phyloP scores from a whole-genome alignment of 176 grass and related monocot species.

The Saccharum spontaneum region DNA sequence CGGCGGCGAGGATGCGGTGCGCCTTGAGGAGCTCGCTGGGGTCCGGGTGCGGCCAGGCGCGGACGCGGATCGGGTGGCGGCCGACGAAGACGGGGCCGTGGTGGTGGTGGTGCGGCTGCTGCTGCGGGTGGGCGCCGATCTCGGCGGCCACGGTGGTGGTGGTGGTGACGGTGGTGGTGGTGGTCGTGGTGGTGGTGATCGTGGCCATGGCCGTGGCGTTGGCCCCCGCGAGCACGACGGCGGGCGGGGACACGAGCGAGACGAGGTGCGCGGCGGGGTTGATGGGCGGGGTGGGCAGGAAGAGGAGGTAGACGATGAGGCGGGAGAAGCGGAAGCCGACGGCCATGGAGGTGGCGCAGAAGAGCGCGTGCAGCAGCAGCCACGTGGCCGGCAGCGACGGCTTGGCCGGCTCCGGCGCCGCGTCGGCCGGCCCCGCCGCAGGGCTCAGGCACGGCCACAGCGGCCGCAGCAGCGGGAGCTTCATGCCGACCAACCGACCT shows the following conservation, averaged over 20 bases:
- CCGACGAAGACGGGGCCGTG: conserved; percentile 71
- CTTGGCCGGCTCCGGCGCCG: conserved; percentile 18
- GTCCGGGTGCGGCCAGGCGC: conserved; percentile 71
- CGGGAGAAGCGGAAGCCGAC: conserved; percentile 95
- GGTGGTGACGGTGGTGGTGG: not conserved
- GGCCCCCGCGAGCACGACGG: conserved; percentile 34
- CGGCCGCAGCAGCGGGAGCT: conserved; percentile 44
- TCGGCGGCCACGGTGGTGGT: conserved; percentile 40
- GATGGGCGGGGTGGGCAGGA: conserved; percentile 59
- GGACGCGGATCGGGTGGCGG: conserved; percentile 77
- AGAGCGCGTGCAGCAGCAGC: conserved; percentile 81
- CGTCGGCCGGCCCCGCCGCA: not conserved
- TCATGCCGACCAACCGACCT: not conserved
- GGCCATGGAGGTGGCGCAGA: conserved; percentile 77
- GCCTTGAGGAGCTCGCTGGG: conserved; percentile 69
- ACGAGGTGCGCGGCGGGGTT: conserved; percentile 32
- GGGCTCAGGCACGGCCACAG: conserved; percentile 21
- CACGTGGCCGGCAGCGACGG: conserved; percentile 49
- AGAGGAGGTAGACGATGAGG: conserved; percentile 86
- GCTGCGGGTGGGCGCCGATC: not conserved
- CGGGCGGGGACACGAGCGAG: conserved; percentile 38
- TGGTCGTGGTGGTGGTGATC: conserved; percentile 15
- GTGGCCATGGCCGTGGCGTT: conserved; percentile 53
- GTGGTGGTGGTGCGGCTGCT: conserved; percentile 17
- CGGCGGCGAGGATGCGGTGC: conserved; percentile 68